These are phyloP conservation scores for Oemleria cerasiformis DNA, from an alignment of 306 rosid genomes.

Conservation along the genomic window DNA sequence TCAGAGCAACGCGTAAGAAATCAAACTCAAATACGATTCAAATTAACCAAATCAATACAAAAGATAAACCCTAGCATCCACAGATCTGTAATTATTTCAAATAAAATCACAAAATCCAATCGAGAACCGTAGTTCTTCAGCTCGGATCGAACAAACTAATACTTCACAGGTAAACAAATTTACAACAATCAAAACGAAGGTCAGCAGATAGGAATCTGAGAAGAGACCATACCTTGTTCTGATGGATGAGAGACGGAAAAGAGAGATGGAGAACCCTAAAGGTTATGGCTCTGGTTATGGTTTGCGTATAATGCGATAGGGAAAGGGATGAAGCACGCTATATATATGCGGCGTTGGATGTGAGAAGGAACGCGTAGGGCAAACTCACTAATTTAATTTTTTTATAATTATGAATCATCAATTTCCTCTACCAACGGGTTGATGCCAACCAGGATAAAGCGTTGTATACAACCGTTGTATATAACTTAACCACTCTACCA, in stretches of 20 bases:
- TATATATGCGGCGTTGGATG: conserved; percentile 25
- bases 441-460: not conserved
- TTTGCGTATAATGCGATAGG: not conserved
- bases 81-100: conserved; percentile 17
- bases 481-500: not conserved
- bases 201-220: not conserved
- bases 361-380: conserved; percentile 24
- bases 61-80: not conserved
- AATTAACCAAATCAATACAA: not conserved
- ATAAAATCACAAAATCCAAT: not conserved
- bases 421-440: not conserved
- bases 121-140: not conserved
- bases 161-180: not conserved
- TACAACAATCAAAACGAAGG: not conserved
- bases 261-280: not conserved
- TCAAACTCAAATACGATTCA: not conserved
- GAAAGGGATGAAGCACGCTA: not conserved
- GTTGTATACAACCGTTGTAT: not conserved
- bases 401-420: not conserved
- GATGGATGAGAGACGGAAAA: not conserved
- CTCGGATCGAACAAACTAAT: conserved; percentile 5
- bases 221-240: not conserved
- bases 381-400: conserved; percentile 18
- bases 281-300: not conserved
- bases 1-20: not conserved